Evolutionary conservation across 73 alveolate genomes (phyloP).

Genomic region (Paramecium biaurelia): DNA sequence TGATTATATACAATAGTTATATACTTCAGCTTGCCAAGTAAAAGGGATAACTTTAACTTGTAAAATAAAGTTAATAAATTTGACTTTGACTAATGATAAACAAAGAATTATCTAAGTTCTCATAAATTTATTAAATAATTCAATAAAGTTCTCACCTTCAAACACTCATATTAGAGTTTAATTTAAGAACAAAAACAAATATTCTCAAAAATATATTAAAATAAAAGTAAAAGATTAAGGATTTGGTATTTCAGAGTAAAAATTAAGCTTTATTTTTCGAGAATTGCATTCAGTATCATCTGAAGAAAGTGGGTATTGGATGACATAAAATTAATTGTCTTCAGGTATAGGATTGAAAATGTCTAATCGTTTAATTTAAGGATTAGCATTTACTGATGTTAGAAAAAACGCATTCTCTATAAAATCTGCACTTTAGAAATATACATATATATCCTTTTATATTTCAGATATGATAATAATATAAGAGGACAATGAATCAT

Average conservation of each 20-base stretch:
- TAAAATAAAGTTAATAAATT: background rate
- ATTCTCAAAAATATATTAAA: background rate
- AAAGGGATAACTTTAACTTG: background rate
- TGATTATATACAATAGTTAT: background rate
- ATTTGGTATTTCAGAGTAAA: background rate
- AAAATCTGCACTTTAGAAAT: background rate
- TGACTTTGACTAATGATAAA: background rate
- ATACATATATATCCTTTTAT: background rate
- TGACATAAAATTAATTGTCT: background rate
- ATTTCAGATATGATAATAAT: background rate
- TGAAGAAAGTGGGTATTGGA: slow-evolving; percentile 6
- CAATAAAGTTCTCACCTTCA: background rate
- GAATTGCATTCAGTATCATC: background rate
- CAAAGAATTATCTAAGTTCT: background rate
- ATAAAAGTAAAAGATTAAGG: slow-evolving; percentile 17
- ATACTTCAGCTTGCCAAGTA: background rate
- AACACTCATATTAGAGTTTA: background rate
- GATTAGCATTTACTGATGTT: background rate
- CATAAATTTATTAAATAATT: slow-evolving; percentile 25
- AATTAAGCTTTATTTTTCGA: background rate
- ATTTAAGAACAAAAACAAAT: background rate
- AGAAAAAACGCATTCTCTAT: background rate
- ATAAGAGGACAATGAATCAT: background rate
- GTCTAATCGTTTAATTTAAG: background rate
- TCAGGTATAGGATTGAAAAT: background rate